Evolutionary conservation across 768 basidiomycete genomes (phyloP).

Genomic region (Amyloporia xantha): DNA sequence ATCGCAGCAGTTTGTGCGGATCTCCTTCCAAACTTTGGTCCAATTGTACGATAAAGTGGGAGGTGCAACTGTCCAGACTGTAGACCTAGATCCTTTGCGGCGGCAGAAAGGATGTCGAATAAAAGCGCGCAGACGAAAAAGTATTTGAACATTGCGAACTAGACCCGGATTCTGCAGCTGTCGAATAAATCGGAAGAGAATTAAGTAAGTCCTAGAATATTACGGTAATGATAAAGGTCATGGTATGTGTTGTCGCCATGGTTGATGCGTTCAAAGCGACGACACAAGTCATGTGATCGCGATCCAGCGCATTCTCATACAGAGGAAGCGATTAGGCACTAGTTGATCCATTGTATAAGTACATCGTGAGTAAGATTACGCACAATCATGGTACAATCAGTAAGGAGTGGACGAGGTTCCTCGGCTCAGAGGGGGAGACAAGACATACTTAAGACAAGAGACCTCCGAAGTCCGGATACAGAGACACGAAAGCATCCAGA

Average conservation of each 20-base stretch:
- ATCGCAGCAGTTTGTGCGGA: constrained; percentile 29
- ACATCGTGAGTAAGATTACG: constrained; percentile 1
- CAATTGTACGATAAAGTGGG: constrained; percentile 8
- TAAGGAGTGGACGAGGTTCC: constrained; percentile 3
- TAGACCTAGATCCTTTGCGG: no score
- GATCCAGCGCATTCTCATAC: no score
- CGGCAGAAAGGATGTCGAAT: neutral
- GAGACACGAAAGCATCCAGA: neutral
- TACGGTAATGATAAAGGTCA: no score
- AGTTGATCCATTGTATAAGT: constrained; percentile 3
- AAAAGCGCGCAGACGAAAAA: no score
- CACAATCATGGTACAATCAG: neutral
- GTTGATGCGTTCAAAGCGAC: no score
- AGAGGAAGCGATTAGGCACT: no score
- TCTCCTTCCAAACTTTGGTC: constrained; percentile 3
- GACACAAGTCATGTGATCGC: no score
- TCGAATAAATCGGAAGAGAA: no score
- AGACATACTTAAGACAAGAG: neutral
- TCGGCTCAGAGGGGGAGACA: neutral
- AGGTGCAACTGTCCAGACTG: constrained; percentile 6
- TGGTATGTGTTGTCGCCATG: no score
- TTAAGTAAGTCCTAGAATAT: no score
- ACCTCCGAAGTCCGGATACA: constrained; percentile 1
- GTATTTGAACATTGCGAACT: no score
- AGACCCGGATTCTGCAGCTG: no score